Base-by-base conservation (phyloP, 331 rosid genomes). In the Stylosanthes scabra region DNA sequence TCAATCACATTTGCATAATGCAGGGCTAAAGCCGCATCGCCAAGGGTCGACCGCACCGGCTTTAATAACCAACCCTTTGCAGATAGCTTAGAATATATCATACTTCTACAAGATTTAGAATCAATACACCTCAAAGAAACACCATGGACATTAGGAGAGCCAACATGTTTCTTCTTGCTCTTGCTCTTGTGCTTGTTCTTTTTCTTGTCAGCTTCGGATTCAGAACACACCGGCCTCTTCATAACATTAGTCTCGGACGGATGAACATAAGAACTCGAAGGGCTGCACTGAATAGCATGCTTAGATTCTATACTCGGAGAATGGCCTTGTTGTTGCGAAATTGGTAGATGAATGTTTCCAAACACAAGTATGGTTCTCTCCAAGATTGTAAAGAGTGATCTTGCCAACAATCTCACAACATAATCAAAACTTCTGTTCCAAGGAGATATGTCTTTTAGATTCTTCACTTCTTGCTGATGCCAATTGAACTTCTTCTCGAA, bases 381-480 rank as follows among this genome's bases (percentile, higher is more conserved):
- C 0, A 88, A 70, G 28, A 94, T 80, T 4, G 99, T 91, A 52
- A 86, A 88, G 31, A 90, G 78, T 3, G 99, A 91, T 79, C 99
- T 86, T 70, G 84, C 89, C 57, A 94, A 73, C 80, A 94, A 82
- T 60, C 97, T 79, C 8, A 90, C 89, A 71, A 82, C 25, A 66
- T 94, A 94, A 63, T 88, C 97, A 42, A 85, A 82, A 12, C 63
- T 86, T 85, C 96, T 86, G 61, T 72, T 85, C 97, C 97, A 94
- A 0, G 96, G 97, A 44, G 93, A 83, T 85, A 82, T 78, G 70
- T 70, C 86, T 77, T 71, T 86, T 34, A 90, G 69, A 76, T 54
- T 82, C 68, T 68, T 76, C 72, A 91, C 97, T 78, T 84, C 86
- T 40, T 89, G 87, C 25, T 82, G 86, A 55, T 92, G 93, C 83